Evolutionary conservation across 2,329 filamentous ascomycete genomes (phyloP).

Genomic region (Magnaporthiopsis poae): DNA sequence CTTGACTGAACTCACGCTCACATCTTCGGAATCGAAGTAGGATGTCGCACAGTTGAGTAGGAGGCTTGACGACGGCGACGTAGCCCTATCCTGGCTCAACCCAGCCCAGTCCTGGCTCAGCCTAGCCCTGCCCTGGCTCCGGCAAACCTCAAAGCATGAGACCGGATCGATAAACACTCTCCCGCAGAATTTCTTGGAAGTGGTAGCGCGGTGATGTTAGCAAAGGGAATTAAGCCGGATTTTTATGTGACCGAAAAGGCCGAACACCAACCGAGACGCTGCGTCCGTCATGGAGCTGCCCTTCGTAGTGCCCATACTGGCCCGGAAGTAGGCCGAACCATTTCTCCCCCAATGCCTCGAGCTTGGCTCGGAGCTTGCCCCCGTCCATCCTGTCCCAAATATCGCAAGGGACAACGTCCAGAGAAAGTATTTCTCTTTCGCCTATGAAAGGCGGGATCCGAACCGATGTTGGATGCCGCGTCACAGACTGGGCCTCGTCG

Average conservation of each 20-base stretch:
- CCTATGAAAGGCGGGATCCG: background rate
- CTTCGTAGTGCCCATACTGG: background rate
- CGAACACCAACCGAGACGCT: background rate
- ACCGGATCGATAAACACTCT: background rate
- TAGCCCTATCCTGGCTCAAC: no score
- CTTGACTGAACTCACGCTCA: no score
- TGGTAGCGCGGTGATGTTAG: no score
- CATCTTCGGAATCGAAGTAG: no score
- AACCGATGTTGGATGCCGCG: no score
- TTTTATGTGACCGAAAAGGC: no score
- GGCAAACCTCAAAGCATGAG: background rate
- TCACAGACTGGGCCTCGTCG: background rate
- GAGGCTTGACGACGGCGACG: no score
- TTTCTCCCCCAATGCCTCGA: background rate
- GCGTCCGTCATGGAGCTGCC: background rate
- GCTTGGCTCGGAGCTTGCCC: background rate
- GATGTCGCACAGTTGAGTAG: no score
- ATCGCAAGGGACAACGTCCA: background rate
- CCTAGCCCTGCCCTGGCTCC: no score
- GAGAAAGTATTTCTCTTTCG: background rate
- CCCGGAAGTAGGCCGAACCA: background rate
- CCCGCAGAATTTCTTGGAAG: background rate
- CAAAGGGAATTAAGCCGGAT: no score
- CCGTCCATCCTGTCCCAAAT: slow-evolving; percentile 1
- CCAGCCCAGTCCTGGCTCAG: no score